Percentiles rank a stretch among this genome's conserved stretches.
Conservation (phyloP, 305 asterid species). For the Fraxinus angustifolia region DNA sequence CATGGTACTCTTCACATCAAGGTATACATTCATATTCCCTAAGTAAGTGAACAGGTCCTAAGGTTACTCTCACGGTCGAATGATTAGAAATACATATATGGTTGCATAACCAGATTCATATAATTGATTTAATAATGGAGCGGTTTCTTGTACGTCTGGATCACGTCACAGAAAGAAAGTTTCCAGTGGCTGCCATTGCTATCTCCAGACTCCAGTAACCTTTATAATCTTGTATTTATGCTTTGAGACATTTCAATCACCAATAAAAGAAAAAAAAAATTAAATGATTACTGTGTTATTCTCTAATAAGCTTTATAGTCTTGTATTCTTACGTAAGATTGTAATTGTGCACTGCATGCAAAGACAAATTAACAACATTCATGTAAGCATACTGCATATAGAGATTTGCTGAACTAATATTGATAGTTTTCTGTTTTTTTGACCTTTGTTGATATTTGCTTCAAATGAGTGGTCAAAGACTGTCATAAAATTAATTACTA, state of each 20-base stretch:
- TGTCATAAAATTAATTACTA: neutral
- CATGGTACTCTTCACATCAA: slow-evolving; percentile 71
- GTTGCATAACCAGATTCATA: neutral
- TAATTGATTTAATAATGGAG: neutral
- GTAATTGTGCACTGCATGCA: neutral
- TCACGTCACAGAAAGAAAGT: neutral
- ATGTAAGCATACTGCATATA: neutral
- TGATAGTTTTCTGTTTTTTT: neutral
- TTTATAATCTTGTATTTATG: neutral
- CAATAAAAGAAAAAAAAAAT: neutral
- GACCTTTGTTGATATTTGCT: neutral
- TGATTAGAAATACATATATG: neutral
- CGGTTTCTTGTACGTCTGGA: neutral
- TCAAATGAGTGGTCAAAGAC: neutral
- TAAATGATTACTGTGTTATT: neutral
- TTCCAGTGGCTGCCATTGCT: neutral
- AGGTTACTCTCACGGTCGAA: neutral
- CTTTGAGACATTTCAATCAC: neutral
- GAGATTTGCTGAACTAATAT: neutral
- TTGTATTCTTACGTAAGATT: neutral
- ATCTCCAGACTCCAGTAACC: neutral
- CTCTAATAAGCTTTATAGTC: neutral
- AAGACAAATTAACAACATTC: neutral
- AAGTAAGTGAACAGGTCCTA: neutral
- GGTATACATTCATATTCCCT: slow-evolving; percentile 33